A percentile compares a stretch with the other conserved stretches of the same genome.
Conservation (phyloP, 108 stramenopile genomes). For the Skeletonema marinoi region DNA sequence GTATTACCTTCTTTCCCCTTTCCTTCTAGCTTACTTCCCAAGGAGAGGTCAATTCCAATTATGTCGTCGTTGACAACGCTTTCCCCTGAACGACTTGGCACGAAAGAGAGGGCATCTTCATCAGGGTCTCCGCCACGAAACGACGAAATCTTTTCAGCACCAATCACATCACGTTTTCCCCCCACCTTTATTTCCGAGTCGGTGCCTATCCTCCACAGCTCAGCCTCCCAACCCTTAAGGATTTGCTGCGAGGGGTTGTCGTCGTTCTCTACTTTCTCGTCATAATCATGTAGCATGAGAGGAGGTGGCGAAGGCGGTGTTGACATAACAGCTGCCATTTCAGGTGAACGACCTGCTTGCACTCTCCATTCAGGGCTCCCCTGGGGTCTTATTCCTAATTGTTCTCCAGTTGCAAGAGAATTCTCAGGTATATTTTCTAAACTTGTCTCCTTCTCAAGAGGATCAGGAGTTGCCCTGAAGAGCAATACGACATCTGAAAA, state of each 20-base stretch:
- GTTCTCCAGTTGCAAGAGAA: background rate
- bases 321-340: background rate
- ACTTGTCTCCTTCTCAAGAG: background rate
- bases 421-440: background rate
- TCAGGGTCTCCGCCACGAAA: conserved; percentile 50
- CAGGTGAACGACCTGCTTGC: background rate
- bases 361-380: background rate
- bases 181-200: conserved; percentile 12
- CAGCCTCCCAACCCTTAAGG: conserved; percentile 57
- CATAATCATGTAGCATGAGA: conserved; percentile 5
- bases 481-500: conserved; percentile 25
- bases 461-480: conserved; percentile 9
- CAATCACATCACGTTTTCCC: conserved; percentile 18
- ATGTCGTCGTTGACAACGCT: background rate
- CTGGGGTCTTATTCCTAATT: background rate
- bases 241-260: background rate
- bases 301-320: conserved; percentile 23
- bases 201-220: conserved; percentile 50
- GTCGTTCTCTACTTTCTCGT: background rate
- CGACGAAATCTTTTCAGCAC: conserved; percentile 24
- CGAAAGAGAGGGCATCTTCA: conserved; percentile 45
- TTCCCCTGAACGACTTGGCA: conserved; percentile 25
- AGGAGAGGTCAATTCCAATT: conserved; percentile 33
- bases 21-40: background rate
- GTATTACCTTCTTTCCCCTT: background rate